phyloP scores from a whole-genome alignment of 805 yeast genomes.

The Myxozyma mucilagina region DNA sequence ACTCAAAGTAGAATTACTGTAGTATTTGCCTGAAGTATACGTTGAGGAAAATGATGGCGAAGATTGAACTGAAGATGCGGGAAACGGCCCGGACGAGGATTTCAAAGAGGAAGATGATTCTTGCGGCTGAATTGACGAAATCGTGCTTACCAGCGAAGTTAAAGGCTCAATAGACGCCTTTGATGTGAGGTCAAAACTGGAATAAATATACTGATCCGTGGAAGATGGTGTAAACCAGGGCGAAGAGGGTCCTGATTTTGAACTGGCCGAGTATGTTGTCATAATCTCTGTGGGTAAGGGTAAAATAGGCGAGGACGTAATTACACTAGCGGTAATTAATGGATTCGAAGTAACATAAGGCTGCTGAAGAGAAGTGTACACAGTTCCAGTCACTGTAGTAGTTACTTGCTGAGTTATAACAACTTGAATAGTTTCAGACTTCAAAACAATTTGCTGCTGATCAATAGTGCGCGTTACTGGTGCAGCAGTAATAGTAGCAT shows the following conservation, averaged over 20 bases:
- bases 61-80: not conserved
- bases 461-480: slow-evolving; percentile 2
- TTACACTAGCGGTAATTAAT: slow-evolving; percentile 1
- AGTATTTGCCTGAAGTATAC: no score
- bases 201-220: not conserved
- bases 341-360: slow-evolving; percentile 13
- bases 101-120: not conserved
- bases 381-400: slow-evolving; percentile 13
- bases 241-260: not conserved
- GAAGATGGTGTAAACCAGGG: not conserved
- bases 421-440: slow-evolving; percentile 16
- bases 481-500: slow-evolving; percentile 3
- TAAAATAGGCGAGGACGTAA: not conserved
- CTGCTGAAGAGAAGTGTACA: slow-evolving; percentile 6
- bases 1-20: no score
- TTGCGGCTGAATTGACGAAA: not conserved
- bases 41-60: not conserved
- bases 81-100: not conserved
- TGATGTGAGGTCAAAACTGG: not conserved
- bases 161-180: not conserved
- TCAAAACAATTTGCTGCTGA: not conserved
- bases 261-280: slow-evolving; percentile 1
- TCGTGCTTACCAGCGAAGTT: not conserved
- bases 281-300: slow-evolving; percentile 4
- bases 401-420: not conserved